Conservation (phyloP, 805 yeast genomes). For the Candida morakotiae region DNA sequence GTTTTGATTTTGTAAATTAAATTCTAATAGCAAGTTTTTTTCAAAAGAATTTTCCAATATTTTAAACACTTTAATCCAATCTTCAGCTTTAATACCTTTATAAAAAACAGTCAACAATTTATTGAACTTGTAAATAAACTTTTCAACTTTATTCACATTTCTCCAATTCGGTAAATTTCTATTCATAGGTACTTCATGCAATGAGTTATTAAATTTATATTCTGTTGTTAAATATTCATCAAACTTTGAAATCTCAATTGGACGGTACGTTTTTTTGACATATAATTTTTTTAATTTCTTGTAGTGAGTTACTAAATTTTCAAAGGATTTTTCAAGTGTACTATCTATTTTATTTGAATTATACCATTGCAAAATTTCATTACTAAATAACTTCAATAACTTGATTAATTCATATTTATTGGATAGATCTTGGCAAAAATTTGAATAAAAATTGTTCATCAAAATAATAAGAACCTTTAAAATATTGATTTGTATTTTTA, state of each 20-base stretch:
- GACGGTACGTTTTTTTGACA: conserved; percentile 67
- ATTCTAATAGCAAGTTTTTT: conserved; percentile 54
- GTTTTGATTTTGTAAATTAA: conserved; percentile 37
- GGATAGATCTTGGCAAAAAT: conserved; percentile 64
- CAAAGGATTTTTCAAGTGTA: conserved; percentile 32
- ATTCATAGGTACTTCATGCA: conserved; percentile 45
- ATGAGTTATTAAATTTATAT: conserved; percentile 37
- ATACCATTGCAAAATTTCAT: conserved; percentile 54
- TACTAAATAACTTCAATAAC: conserved; percentile 62
- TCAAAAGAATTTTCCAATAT: conserved; percentile 66
- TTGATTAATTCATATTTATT: conserved; percentile 60
- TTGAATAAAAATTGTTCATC: conserved; percentile 67
- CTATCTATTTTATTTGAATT: conserved; percentile 37
- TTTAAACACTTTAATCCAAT: conserved; percentile 79
- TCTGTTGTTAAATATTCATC: conserved; percentile 35
- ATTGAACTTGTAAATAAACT: conserved; percentile 63
- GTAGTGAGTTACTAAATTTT: conserved; percentile 45
- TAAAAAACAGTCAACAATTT: conserved; percentile 55
- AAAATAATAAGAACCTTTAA: conserved; percentile 71
- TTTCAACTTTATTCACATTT: conserved; percentile 49
- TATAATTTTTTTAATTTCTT: conserved; percentile 65
- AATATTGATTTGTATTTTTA: conserved; percentile 78
- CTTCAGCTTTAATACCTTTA: conserved; percentile 53
- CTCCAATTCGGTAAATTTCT: conserved; percentile 42
- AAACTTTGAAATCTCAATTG: conserved; percentile 40